phyloP scores from a whole-genome alignment of 768 basidiomycete genomes.

The Lactarius sp. region DNA sequence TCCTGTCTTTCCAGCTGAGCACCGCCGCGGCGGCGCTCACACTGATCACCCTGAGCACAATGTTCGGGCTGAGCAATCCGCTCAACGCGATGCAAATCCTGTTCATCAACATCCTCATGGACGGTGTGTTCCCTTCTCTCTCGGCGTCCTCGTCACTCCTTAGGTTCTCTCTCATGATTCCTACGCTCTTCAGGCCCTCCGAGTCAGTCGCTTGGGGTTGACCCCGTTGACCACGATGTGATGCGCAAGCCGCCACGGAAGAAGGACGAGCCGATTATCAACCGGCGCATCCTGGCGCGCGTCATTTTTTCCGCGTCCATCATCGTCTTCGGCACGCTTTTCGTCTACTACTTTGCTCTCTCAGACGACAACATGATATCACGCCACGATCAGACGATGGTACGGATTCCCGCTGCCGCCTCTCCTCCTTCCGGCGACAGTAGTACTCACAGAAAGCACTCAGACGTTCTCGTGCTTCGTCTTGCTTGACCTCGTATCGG shows the following conservation, averaged over 20 bases:
- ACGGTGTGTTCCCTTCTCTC: slow-evolving; percentile 49
- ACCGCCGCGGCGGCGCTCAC: slow-evolving; percentile 95
- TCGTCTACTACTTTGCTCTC: slow-evolving; percentile 78
- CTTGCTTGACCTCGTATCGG: slow-evolving; percentile 93
- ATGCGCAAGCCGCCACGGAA: slow-evolving; percentile 92
- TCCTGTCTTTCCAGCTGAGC: slow-evolving; percentile 93
- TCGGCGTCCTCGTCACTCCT: neutral
- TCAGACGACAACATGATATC: slow-evolving; percentile 75
- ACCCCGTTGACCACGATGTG: slow-evolving; percentile 89
- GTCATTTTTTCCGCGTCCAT: slow-evolving; percentile 92
- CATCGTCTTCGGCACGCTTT: slow-evolving; percentile 85
- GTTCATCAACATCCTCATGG: slow-evolving; percentile 99
- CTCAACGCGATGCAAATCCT: slow-evolving; percentile 98
- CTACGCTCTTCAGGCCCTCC: slow-evolving; percentile 62
- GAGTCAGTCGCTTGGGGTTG: slow-evolving; percentile 92
- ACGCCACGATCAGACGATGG: slow-evolving; percentile 93
- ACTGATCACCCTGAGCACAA: slow-evolving; percentile 91
- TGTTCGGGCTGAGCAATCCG: slow-evolving; percentile 85
- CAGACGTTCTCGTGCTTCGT: slow-evolving; percentile 98
- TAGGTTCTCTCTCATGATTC: neutral
- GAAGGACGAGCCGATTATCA: slow-evolving; percentile 89
- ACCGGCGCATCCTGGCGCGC: slow-evolving; percentile 60
- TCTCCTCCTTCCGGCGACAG: neutral
- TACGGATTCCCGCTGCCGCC: slow-evolving; percentile 34
- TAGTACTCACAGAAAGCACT: neutral